Conservation (phyloP, 2,329 filamentous ascomycete species). For the Hirsutella rhossiliensis region DNA sequence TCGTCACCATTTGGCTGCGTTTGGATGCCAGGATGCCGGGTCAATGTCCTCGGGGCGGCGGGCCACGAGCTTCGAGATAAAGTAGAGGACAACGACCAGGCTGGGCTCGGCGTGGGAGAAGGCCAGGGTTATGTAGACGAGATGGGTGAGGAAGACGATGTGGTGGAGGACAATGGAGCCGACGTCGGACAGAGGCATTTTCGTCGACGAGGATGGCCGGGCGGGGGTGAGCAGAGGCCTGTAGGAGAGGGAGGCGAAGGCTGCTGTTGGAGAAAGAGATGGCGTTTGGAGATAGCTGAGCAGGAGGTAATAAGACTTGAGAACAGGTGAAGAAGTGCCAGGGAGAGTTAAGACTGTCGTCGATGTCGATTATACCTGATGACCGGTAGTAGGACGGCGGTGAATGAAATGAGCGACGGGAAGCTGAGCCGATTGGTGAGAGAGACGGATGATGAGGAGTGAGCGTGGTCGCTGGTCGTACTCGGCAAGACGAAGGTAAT, state of each 20-base stretch:
- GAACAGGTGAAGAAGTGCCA: too few species aligned
- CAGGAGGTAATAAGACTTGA: too few species aligned
- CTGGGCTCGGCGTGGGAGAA: constrained; percentile 36
- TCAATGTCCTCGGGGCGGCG: constrained; percentile 35
- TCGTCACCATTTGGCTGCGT: constrained; percentile 15
- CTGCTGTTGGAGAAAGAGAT: neutral
- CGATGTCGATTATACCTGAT: too few species aligned
- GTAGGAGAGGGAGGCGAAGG: neutral
- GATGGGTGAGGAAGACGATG: constrained; percentile 39
- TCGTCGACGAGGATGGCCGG: neutral
- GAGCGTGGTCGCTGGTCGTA: too few species aligned
- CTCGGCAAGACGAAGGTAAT: too few species aligned
- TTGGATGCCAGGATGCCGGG: constrained; percentile 23
- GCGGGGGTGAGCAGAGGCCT: neutral
- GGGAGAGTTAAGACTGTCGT: too few species aligned
- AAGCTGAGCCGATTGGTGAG: too few species aligned
- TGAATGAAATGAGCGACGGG: too few species aligned
- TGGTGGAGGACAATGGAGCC: constrained; percentile 38
- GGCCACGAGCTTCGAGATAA: constrained; percentile 33
- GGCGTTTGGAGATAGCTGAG: too few species aligned
- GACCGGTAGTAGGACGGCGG: too few species aligned
- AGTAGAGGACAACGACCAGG: constrained; percentile 33
- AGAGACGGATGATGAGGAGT: too few species aligned
- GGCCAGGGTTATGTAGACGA: constrained; percentile 40
- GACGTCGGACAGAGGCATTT: constrained; percentile 39